These are phyloP conservation scores for Harringtonia aguacate DNA, from an alignment of 2,329 filamentous ascomycete genomes.

Conservation along the genomic window DNA sequence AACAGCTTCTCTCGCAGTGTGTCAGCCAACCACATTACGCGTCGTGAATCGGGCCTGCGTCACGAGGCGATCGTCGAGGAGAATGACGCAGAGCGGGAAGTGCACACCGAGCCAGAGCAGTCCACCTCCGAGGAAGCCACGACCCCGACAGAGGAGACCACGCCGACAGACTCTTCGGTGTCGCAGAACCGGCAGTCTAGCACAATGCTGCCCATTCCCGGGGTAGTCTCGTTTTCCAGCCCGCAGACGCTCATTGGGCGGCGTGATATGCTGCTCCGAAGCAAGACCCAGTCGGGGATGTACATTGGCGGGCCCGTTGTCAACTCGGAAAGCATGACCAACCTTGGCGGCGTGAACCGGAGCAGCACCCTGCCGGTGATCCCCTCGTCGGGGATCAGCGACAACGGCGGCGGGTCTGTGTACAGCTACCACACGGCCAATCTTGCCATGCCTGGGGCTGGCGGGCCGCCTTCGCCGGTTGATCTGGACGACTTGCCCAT, in stretches of 20 bases:
- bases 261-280: constrained; percentile 42
- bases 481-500: constrained; percentile 62
- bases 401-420: constrained; percentile 3
- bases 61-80: constrained; percentile 35
- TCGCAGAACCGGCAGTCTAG: background rate
- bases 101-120: background rate
- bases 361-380: constrained; percentile 19
- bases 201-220: constrained; percentile 20
- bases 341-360: background rate
- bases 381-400: constrained; percentile 9
- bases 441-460: background rate
- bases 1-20: constrained; percentile 13
- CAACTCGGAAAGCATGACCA: constrained; percentile 7
- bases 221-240: constrained; percentile 38
- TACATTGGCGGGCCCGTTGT: constrained; percentile 15
- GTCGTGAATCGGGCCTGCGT: constrained; percentile 17
- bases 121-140: background rate
- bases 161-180: too few relatives aligned
- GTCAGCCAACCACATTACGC: constrained; percentile 12
- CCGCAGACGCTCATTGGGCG: constrained; percentile 46
- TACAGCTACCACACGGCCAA: constrained; percentile 1
- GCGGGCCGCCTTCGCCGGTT: constrained; percentile 13
- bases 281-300: constrained; percentile 33
- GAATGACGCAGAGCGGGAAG: constrained; percentile 5
- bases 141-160: too few relatives aligned